Evolutionary conservation across 176 grass and related monocot species (phyloP).

Genomic region (Lolium perenne): DNA sequence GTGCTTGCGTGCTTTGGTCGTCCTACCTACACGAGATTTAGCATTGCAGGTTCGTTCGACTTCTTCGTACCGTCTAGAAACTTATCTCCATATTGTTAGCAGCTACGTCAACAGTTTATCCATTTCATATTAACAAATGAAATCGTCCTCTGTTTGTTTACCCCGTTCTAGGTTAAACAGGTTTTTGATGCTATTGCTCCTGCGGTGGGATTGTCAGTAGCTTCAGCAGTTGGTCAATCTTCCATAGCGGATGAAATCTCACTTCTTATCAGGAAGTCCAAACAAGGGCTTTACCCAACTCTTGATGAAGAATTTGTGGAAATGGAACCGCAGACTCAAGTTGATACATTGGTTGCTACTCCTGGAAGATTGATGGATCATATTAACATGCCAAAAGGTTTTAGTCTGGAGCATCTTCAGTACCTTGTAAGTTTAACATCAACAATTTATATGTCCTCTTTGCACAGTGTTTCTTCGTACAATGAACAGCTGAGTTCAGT

Average conservation of each 20-base stretch:
- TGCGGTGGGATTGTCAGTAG: slow-evolving; percentile 75
- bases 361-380: slow-evolving; percentile 98
- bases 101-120: neutral
- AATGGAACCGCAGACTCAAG: slow-evolving; percentile 78
- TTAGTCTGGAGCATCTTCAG: slow-evolving; percentile 91
- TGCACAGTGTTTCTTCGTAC: neutral
- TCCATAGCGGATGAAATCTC: slow-evolving; percentile 89
- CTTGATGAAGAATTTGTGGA: slow-evolving; percentile 70
- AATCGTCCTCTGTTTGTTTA: slow-evolving; percentile 27
- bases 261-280: slow-evolving; percentile 64
- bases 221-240: slow-evolving; percentile 87
- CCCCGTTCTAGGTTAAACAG: slow-evolving; percentile 78
- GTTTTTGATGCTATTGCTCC: slow-evolving; percentile 91
- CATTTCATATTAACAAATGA: neutral
- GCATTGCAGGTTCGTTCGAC: slow-evolving; percentile 75
- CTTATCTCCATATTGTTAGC: neutral
- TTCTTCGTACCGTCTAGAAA: slow-evolving; percentile 29
- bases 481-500: neutral
- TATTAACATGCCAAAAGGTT: slow-evolving; percentile 95
- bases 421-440: slow-evolving; percentile 63
- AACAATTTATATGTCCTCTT: slow-evolving; percentile 2
- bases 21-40: slow-evolving; percentile 87
- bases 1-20: slow-evolving; percentile 83
- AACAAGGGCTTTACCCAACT: slow-evolving; percentile 60
- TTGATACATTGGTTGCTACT: slow-evolving; percentile 95